These are phyloP conservation scores for Ophiostoma perfectum DNA, from an alignment of 2,329 filamentous ascomycete species.

Conservation along the genomic window DNA sequence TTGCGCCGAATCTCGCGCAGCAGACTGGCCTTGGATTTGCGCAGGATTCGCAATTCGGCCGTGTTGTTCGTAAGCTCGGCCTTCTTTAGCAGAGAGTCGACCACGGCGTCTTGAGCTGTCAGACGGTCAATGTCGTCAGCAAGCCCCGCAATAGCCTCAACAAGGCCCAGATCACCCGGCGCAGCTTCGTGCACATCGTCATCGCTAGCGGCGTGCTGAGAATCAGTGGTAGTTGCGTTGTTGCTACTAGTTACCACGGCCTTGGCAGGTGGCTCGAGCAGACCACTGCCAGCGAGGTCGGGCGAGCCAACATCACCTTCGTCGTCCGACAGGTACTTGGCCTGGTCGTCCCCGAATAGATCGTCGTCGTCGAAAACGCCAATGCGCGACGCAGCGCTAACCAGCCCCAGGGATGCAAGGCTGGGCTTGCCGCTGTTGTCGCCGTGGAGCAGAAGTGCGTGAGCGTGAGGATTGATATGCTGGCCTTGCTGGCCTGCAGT, in stretches of 20 bases:
- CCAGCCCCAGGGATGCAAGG: slow-evolving; percentile 82
- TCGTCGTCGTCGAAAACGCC: slow-evolving; percentile 93
- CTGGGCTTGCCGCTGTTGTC: slow-evolving; percentile 62
- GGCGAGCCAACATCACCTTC: slow-evolving; percentile 70
- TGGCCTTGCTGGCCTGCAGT: background rate
- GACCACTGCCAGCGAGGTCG: slow-evolving; percentile 30
- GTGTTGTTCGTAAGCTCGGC: slow-evolving; percentile 96
- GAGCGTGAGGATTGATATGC: slow-evolving; percentile 16
- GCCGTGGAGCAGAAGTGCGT: slow-evolving; percentile 19
- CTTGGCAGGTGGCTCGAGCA: background rate
- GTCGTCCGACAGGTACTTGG: slow-evolving; percentile 79
- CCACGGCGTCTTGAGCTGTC: slow-evolving; percentile 77
- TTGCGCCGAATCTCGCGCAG: slow-evolving; percentile 89
- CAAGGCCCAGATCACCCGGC: slow-evolving; percentile 85
- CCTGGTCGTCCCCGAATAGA: slow-evolving; percentile 75
- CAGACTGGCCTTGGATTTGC: slow-evolving; percentile 89
- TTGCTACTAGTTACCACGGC: background rate
- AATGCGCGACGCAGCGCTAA: slow-evolving; percentile 78
- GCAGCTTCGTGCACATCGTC: slow-evolving; percentile 89
- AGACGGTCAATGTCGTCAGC: slow-evolving; percentile 87
- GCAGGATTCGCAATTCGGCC: slow-evolving; percentile 82
- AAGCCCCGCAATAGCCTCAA: slow-evolving; percentile 86
- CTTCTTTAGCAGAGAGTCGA: slow-evolving; percentile 87
- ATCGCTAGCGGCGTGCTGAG: slow-evolving; percentile 66
- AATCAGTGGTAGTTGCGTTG: background rate